Evolutionary conservation across 2,329 filamentous ascomycete species (phyloP).

Genomic region (Aureobasidium melanogenum): DNA sequence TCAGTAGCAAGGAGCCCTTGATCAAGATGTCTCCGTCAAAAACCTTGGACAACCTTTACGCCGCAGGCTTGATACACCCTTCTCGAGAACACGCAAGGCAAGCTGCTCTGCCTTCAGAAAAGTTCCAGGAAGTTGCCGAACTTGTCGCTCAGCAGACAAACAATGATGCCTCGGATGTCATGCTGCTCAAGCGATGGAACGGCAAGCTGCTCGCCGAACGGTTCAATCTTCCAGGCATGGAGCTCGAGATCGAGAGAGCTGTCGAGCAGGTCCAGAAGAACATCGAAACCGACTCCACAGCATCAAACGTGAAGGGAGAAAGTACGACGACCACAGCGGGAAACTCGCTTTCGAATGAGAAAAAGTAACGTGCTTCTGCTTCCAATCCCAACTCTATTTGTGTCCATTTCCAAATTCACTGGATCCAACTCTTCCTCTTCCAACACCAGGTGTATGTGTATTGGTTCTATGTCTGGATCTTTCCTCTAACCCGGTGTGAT

Average conservation of each 20-base stretch:
- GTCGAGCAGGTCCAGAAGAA: conserved; percentile 41
- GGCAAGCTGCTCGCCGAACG: conserved; percentile 42
- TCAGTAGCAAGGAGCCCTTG: conserved; percentile 55
- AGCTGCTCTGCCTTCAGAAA: conserved; percentile 27
- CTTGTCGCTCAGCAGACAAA: conserved; percentile 33
- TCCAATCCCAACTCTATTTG: conserved; percentile 4
- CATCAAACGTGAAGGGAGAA: conserved; percentile 14
- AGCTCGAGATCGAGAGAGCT: conserved; percentile 45
- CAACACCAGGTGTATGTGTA: not conserved
- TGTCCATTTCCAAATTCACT: not conserved
- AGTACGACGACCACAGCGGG: not conserved
- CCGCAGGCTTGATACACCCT: conserved; percentile 38
- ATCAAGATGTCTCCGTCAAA: conserved; percentile 57
- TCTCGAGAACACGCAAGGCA: conserved; percentile 32
- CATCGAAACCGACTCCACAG: conserved; percentile 31
- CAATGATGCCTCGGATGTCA: conserved; percentile 35
- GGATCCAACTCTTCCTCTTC: not conserved
- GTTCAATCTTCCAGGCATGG: conserved; percentile 42
- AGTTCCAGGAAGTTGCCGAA: conserved; percentile 30
- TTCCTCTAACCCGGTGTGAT: not conserved
- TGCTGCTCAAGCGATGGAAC: conserved; percentile 43
- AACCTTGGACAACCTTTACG: conserved; percentile 67
- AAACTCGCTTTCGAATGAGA: not conserved
- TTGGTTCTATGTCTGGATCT: not conserved
- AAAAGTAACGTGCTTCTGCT: not conserved